phyloP scores from a whole-genome alignment of 495 filamentous ascomycete genomes.

The Hypoxylon lienhwacheense region DNA sequence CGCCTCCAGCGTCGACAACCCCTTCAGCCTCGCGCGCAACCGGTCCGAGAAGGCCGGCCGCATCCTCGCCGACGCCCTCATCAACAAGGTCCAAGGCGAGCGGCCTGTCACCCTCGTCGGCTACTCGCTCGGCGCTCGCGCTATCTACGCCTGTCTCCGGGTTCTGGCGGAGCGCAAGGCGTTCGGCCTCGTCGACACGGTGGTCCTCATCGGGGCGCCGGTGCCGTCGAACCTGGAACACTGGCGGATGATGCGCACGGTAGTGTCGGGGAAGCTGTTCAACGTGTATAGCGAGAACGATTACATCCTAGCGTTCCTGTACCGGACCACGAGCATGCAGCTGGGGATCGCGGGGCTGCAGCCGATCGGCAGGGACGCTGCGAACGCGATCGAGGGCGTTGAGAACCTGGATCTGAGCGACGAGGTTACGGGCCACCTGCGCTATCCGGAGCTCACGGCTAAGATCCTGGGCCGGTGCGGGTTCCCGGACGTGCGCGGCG shows the following conservation, averaged over 20 bases:
- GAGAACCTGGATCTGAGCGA: conserved; percentile 78
- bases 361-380: conserved; percentile 60
- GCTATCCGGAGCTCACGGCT: conserved; percentile 70
- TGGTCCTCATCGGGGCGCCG: conserved; percentile 80
- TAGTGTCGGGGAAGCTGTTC: conserved; percentile 71
- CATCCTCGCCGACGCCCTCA: conserved; percentile 80
- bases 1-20: conserved; percentile 75
- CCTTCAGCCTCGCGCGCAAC: conserved; percentile 75
- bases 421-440: conserved; percentile 69
- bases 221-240: conserved; percentile 64
- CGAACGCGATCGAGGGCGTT: conserved; percentile 62
- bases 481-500: conserved; percentile 63
- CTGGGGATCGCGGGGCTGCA: conserved; percentile 76
- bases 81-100: conserved; percentile 82
- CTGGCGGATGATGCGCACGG: conserved; percentile 70
- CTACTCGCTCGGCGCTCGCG: conserved; percentile 80
- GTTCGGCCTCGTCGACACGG: conserved; percentile 79
- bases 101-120: conserved; percentile 82
- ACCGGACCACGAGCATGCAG: conserved; percentile 74
- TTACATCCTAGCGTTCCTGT: conserved; percentile 74
- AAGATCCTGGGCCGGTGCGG: conserved; percentile 69
- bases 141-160: conserved; percentile 76
- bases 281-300: conserved; percentile 81
- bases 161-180: conserved; percentile 68
- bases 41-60: conserved; percentile 81